Percentiles rank a stretch among this genome's conserved stretches.
Conservation (phyloP, 768 basidiomycete genomes). For the Pulveroboletus sp. region DNA sequence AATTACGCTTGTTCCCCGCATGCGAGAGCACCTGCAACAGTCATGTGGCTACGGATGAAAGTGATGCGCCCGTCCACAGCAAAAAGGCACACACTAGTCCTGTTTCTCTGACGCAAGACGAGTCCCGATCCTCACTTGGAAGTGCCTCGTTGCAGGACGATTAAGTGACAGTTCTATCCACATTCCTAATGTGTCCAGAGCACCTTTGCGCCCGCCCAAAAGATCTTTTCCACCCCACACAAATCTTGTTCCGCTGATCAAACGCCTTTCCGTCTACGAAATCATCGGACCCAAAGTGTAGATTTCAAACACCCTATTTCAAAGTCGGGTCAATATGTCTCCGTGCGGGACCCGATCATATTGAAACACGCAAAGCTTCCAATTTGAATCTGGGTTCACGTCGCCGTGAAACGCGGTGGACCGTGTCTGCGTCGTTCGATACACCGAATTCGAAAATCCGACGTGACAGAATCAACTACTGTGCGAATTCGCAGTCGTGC, state of each 20-base stretch:
- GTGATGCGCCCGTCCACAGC: constrained; percentile 1
- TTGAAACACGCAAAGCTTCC: not conserved
- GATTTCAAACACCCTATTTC: constrained; percentile 3
- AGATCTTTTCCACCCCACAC: not conserved
- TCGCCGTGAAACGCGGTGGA: not conserved
- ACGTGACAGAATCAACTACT: not conserved
- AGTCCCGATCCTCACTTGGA: not conserved
- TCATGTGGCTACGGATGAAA: not conserved
- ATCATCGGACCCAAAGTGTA: constrained; percentile 7
- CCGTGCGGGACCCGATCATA: not conserved
- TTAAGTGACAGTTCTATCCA: not conserved
- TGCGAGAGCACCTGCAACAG: not conserved
- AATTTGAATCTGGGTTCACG: constrained; percentile 1
- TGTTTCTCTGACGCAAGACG: not conserved
- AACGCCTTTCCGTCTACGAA: constrained; percentile 4
- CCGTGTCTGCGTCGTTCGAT: not conserved
- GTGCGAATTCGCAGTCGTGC: not conserved
- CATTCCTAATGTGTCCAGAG: not conserved
- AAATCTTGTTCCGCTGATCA: constrained; percentile 14
- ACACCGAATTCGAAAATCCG: not conserved
- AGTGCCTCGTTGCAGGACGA: constrained; percentile 18
- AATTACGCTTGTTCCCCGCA: constrained; percentile 1
- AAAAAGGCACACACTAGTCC: constrained; percentile 8
- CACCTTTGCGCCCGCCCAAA: not conserved
- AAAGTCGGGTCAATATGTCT: constrained; percentile 3